phyloP scores from a whole-genome alignment of 208 protist genomes.

The Naegleria gruberi region DNA sequence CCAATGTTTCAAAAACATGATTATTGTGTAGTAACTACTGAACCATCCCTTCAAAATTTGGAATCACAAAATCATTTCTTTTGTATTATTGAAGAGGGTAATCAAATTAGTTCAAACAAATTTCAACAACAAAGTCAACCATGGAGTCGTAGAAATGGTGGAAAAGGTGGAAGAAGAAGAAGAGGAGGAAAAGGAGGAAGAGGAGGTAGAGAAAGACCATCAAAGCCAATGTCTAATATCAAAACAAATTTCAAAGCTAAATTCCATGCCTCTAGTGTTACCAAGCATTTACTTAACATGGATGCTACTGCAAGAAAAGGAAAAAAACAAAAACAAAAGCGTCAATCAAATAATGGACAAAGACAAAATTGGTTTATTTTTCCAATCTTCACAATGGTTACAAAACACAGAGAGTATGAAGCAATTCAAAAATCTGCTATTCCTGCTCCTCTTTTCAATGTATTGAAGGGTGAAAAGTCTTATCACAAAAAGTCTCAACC shows the following conservation, averaged over 20 bases:
- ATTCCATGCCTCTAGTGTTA: background rate
- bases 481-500: background rate
- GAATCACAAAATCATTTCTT: slow-evolving; percentile 4
- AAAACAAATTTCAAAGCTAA: background rate
- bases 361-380: slow-evolving; percentile 1
- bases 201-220: background rate
- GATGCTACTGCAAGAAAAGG: background rate
- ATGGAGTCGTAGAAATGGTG: background rate
- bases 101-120: background rate
- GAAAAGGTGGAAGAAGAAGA: background rate
- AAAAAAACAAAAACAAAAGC: background rate
- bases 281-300: background rate
- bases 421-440: background rate
- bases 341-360: background rate
- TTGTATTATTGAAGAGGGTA: background rate
- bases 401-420: slow-evolving; percentile 15
- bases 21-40: background rate
- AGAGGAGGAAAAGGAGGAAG: background rate
- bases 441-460: background rate
- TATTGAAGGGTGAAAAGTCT: background rate
- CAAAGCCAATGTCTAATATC: background rate
- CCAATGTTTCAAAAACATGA: slow-evolving; percentile 12
- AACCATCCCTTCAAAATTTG: background rate
- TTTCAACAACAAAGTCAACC: background rate
- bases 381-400: slow-evolving; percentile 5